Percentiles rank a stretch among this genome's conserved stretches.
Evolutionary conservation across 768 basidiomycete genomes (phyloP).

Genomic region (Ramaria sp.): DNA sequence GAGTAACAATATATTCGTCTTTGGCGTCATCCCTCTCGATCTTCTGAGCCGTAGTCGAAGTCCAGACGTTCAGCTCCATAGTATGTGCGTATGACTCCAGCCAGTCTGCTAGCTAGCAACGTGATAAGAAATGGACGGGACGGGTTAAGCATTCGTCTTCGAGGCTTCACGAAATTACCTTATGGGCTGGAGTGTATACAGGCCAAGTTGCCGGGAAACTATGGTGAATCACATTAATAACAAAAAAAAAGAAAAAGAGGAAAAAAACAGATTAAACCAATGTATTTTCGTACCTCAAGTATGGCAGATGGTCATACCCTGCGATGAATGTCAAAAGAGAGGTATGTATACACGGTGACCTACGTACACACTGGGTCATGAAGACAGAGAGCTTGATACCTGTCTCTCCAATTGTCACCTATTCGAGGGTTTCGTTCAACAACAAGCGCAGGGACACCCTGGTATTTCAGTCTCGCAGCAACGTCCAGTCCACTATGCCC

Average conservation of each 20-base stretch:
- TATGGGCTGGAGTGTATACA: conserved; percentile 43
- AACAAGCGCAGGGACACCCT: conserved; percentile 39
- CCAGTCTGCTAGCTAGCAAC: conserved; percentile 47
- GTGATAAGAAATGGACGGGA: too few species aligned
- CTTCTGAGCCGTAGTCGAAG: conserved; percentile 16
- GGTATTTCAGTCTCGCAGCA: conserved; percentile 46
- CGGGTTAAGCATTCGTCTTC: neutral
- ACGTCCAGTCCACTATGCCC: conserved; percentile 46
- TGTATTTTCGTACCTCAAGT: conserved; percentile 35
- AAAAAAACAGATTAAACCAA: neutral
- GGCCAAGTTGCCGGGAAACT: conserved; percentile 55
- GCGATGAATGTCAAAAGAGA: neutral
- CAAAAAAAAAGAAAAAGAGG: too few species aligned
- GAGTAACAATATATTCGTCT: conserved; percentile 18
- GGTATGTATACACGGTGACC: neutral
- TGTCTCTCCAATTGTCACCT: conserved; percentile 54
- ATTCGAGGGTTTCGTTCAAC: conserved; percentile 53
- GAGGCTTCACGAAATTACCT: conserved; percentile 15
- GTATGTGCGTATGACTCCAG: conserved; percentile 50
- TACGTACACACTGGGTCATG: conserved; percentile 59
- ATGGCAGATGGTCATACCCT: conserved; percentile 51
- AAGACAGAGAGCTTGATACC: conserved; percentile 56
- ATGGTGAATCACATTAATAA: neutral
- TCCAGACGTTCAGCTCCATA: conserved; percentile 58
- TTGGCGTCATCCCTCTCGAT: conserved; percentile 3